Conservation (phyloP, 441 rosid genomes). For the Gossypium aridum region DNA sequence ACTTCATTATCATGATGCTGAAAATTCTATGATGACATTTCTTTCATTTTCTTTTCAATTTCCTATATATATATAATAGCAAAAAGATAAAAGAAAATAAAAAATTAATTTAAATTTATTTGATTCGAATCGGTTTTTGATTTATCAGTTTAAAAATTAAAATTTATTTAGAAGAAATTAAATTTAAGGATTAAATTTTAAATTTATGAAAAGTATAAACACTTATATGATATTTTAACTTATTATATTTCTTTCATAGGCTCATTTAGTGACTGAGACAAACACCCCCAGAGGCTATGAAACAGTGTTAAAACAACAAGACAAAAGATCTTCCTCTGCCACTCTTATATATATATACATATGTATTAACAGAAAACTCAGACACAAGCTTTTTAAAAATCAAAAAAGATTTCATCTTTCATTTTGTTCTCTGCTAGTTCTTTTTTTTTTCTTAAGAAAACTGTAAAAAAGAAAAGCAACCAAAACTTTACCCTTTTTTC, state of each 20-base stretch:
- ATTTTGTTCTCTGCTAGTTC: neutral
- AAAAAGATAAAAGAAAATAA: too few species aligned
- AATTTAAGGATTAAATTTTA: neutral
- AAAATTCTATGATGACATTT: neutral
- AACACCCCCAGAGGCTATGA: neutral
- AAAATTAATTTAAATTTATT: too few species aligned
- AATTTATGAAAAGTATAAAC: too few species aligned
- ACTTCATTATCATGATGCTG: neutral
- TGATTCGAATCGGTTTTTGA: too few species aligned
- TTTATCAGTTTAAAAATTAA: too few species aligned
- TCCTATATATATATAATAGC: too few species aligned
- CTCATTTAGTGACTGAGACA: neutral
- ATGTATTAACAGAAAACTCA: neutral
- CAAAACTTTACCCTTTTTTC: neutral
- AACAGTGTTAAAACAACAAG: neutral
- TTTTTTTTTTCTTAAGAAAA: constrained; percentile 7
- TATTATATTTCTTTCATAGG: neutral
- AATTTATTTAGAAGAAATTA: neutral
- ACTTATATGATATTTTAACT: too few species aligned
- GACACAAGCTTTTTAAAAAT: neutral
- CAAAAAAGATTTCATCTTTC: neutral
- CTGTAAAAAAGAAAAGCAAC: neutral
- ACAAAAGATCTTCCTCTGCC: constrained; percentile 1
- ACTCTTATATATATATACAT: neutral
- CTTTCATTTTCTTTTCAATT: neutral